These are phyloP conservation scores for Aspergillus aculeatinus DNA, from an alignment of 2,329 filamentous ascomycete genomes.

Conservation along the genomic window DNA sequence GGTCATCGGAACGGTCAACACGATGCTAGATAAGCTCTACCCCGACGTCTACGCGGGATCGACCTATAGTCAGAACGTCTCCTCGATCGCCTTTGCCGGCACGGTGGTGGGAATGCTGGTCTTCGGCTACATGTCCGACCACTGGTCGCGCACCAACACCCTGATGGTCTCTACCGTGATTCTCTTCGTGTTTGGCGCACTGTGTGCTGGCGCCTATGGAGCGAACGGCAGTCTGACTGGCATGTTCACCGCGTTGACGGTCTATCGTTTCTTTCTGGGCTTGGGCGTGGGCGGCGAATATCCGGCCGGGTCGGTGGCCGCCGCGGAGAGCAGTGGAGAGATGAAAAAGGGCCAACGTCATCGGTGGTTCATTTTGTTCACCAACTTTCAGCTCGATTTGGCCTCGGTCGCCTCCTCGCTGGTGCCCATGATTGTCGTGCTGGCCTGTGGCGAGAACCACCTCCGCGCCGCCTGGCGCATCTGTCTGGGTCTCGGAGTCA, in stretches of 20 bases:
- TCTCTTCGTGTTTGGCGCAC: constrained; percentile 77
- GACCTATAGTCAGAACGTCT: constrained; percentile 68
- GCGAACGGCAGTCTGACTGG: constrained; percentile 67
- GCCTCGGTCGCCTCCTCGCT: constrained; percentile 80
- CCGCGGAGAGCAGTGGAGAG: constrained; percentile 79
- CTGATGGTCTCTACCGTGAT: constrained; percentile 79
- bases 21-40: constrained; percentile 71
- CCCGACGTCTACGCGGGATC: constrained; percentile 65
- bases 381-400: constrained; percentile 80
- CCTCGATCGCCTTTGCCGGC: constrained; percentile 80
- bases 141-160: constrained; percentile 79
- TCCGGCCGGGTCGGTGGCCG: constrained; percentile 69
- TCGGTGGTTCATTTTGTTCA: constrained; percentile 86
- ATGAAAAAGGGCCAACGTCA: constrained; percentile 79
- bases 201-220: constrained; percentile 74
- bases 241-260: constrained; percentile 74
- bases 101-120: constrained; percentile 78
- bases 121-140: constrained; percentile 79
- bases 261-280: constrained; percentile 79
- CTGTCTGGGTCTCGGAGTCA: constrained; percentile 71
- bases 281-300: constrained; percentile 69
- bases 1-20: constrained; percentile 86
- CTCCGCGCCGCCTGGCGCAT: constrained; percentile 77
- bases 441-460: constrained; percentile 61
- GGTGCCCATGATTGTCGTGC: constrained; percentile 66